Percentiles rank a stretch among this genome's conserved stretches.
phyloP scores from a whole-genome alignment of 768 basidiomycete species.

The Lactifluus piperatus region DNA sequence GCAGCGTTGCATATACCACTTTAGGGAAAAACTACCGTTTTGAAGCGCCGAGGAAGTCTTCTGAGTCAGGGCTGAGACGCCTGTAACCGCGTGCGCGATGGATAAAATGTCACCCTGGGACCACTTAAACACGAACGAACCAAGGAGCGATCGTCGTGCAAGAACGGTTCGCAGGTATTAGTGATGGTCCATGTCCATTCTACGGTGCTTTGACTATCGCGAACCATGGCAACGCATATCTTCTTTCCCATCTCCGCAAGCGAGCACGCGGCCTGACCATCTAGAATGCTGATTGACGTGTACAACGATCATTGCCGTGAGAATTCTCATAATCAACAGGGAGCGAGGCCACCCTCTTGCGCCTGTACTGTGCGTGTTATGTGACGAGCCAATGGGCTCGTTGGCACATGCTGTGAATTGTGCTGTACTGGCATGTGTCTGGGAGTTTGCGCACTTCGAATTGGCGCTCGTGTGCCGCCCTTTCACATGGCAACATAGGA shows the following conservation, averaged over 20 bases:
- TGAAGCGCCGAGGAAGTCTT: neutral
- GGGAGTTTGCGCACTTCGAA: neutral
- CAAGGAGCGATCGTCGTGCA: neutral
- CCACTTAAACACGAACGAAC: neutral
- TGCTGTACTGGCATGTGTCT: neutral
- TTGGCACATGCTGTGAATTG: slow-evolving; percentile 1
- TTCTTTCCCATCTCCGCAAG: slow-evolving; percentile 1
- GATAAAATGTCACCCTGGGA: neutral
- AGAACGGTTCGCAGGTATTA: slow-evolving; percentile 3
- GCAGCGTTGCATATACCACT: neutral
- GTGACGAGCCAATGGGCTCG: neutral
- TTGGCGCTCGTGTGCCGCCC: neutral
- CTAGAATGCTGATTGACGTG: neutral
- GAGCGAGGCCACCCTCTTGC: neutral
- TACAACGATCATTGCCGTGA: neutral
- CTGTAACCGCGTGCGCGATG: neutral
- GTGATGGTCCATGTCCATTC: neutral
- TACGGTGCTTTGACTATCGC: neutral
- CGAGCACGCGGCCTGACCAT: neutral
- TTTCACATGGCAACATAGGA: neutral
- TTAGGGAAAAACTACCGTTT: slow-evolving; percentile 11
- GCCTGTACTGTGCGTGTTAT: neutral
- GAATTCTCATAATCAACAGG: neutral
- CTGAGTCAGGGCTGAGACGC: neutral
- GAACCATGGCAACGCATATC: slow-evolving; percentile 10